phyloP scores from a whole-genome alignment of 257 asterid genomes.

The Anisodus acutangulus region DNA sequence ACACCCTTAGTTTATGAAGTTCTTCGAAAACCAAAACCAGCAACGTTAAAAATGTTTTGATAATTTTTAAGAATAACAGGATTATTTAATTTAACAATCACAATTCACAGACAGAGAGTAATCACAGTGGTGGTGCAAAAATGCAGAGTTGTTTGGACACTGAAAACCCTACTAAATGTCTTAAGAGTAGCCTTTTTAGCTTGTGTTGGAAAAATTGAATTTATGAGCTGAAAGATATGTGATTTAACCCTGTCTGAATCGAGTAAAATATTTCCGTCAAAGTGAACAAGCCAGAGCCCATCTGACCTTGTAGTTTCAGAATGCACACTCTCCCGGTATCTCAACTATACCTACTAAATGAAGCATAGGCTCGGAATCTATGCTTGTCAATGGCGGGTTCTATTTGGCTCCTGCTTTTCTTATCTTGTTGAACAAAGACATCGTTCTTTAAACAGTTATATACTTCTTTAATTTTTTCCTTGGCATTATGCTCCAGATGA shows the following conservation, averaged over 20 bases:
- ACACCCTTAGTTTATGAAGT: no score
- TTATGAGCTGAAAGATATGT: not conserved
- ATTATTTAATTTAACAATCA: not conserved
- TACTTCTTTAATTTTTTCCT: not conserved
- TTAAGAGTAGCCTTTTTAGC: not conserved
- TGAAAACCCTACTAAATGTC: slow-evolving; percentile 6
- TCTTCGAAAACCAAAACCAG: no score
- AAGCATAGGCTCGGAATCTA: not conserved
- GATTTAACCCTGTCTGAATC: slow-evolving; percentile 12
- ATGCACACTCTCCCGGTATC: not conserved
- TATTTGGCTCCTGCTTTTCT: not conserved
- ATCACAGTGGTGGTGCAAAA: no score
- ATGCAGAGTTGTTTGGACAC: not conserved
- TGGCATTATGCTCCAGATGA: slow-evolving; percentile 59
- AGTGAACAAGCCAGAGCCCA: not conserved
- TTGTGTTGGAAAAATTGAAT: slow-evolving; percentile 4
- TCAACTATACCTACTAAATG: not conserved
- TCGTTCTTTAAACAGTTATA: not conserved
- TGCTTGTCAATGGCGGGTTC: not conserved
- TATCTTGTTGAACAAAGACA: slow-evolving; percentile 9
- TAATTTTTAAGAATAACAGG: not conserved
- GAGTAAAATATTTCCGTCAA: not conserved
- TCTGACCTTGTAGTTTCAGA: not conserved
- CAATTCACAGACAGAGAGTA: not conserved
- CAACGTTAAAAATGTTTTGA: no score